Evolutionary conservation across 2,329 filamentous ascomycete species (phyloP), one percentile per base, ranked within the genome.

Genomic region (Alternaria incomplexa): DNA sequence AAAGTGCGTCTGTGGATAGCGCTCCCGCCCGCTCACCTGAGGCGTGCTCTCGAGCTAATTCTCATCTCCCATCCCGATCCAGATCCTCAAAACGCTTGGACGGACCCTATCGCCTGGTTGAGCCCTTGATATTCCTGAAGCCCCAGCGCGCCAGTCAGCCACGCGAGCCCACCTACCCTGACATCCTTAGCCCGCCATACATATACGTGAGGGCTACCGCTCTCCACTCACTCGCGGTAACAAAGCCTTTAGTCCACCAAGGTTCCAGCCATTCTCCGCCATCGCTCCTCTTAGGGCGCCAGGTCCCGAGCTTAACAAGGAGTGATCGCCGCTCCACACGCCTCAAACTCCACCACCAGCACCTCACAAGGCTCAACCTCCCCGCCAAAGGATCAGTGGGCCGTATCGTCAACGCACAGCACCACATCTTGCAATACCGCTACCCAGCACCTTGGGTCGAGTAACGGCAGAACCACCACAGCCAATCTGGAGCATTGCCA

Each of bases 271-370:
- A 40, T 77, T 71, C 74, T 79, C 76, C 77, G 81, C 82, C 82
- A 80, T 82, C 78, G 77, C 77, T 78, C 72, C 75, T 67, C 74
- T 78, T 79, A 75, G 77, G 74, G 76, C 80, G 78, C 72, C 81
- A 80, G 78, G 76, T 79, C 78, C 78, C 79, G 79, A 82, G 81
- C 81, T 83, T 83, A 83, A 83, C 81, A 83, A 82, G 81, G 80
- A 70, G 70, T 46, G 82, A 84, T 83, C 82, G 82, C 79, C 82
- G 76, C 78, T 77, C 71, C 75, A 67, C 73, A 70, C 75, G 76
- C 76, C 76, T 76, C 74, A 72, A 67, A 73, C 74, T 75, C 72
- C 77, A 75, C 77, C 74, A 75, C 63, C 69, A 69, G 30, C 64
- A 72, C 56, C 64, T 66, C 66, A 69, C 64, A 64, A 68, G 64